A percentile compares a stretch with the other conserved stretches of the same genome.
These are phyloP conservation scores for Raddia distichophylla DNA, from an alignment of 176 grass and related monocot genomes.

Conservation along the genomic window DNA sequence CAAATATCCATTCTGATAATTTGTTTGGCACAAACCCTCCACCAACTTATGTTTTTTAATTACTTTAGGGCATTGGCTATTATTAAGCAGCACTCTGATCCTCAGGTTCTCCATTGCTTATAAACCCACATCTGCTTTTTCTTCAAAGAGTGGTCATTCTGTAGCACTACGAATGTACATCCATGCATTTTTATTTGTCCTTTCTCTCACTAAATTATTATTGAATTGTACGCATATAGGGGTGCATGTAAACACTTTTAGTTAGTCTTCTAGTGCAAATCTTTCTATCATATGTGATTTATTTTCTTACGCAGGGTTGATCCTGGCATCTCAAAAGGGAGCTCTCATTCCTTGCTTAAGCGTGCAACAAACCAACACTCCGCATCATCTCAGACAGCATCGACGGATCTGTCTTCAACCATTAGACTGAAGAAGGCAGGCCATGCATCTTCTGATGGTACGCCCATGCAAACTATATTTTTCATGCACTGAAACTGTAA, in stretches of 20 bases:
- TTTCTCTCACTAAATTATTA: conserved; percentile 1
- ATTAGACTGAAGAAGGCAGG: conserved; percentile 57
- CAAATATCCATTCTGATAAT: conserved; percentile 2
- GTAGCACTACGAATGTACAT: not conserved
- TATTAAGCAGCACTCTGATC: not conserved
- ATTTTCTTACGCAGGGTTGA: conserved; percentile 50
- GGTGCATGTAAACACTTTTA: not conserved
- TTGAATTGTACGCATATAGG: not conserved
- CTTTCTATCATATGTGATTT: conserved; percentile 31
- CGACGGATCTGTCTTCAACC: conserved; percentile 40
- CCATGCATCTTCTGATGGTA: conserved; percentile 61
- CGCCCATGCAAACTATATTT: not conserved
- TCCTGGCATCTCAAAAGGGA: conserved; percentile 48
- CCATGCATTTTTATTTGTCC: not conserved
- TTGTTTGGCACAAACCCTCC: not conserved
- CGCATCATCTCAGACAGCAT: conserved; percentile 33
- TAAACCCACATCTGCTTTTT: not conserved
- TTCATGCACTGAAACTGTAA: not conserved
- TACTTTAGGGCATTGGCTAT: not conserved
- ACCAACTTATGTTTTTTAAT: conserved; percentile 3
- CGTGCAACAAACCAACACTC: conserved; percentile 42
- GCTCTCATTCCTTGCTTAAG: conserved; percentile 50
- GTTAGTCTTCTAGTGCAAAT: conserved; percentile 1
- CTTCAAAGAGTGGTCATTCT: conserved; percentile 10
- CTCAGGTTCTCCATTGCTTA: not conserved